Evolutionary conservation across 257 asterid genomes (phyloP).

Genomic region (Solanum etuberosum): DNA sequence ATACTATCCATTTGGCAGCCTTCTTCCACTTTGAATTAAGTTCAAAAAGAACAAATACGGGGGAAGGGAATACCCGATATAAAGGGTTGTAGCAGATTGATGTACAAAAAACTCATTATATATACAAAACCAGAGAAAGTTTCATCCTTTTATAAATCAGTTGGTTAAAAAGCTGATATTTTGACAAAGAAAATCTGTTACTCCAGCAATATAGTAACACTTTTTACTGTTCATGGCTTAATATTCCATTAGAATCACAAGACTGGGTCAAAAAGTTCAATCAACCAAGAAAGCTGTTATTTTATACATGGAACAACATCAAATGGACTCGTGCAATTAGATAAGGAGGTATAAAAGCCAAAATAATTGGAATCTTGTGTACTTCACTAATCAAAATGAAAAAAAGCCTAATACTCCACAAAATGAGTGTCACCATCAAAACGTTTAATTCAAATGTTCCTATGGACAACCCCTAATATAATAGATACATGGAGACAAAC

Average conservation of each 20-base stretch:
- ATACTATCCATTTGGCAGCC: background rate
- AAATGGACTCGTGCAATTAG: background rate
- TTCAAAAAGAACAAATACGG: background rate
- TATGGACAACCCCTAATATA: background rate
- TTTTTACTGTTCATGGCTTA: background rate
- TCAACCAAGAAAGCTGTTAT: background rate
- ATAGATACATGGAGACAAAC: background rate
- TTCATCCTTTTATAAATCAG: background rate
- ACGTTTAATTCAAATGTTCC: background rate
- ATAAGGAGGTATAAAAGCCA: background rate
- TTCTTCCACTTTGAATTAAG: background rate
- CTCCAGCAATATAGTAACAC: background rate
- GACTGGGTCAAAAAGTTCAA: background rate
- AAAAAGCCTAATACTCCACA: background rate
- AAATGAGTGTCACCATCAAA: background rate
- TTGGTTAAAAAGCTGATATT: background rate
- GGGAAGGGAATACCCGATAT: background rate
- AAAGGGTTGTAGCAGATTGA: background rate
- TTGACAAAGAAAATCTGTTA: background rate
- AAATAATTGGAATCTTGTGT: background rate
- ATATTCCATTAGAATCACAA: background rate
- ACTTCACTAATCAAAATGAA: constrained; percentile 6
- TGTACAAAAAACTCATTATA: background rate
- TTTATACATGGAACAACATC: background rate
- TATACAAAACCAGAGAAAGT: background rate